Conservation (phyloP, 768 basidiomycete genomes). For the Sarcomyxa edulis region DNA sequence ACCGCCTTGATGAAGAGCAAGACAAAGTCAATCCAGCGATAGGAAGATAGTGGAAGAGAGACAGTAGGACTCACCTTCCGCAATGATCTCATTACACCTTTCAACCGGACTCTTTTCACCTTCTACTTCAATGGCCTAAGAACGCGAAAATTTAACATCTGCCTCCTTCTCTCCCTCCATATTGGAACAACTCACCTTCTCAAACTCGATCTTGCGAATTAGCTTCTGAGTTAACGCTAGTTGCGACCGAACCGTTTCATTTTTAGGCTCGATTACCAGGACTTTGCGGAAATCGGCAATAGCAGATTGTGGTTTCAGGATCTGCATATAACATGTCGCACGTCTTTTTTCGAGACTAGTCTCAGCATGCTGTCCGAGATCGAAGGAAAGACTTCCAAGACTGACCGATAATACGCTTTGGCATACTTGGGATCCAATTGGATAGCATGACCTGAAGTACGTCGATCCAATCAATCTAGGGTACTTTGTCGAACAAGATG, state of each 20-base stretch:
- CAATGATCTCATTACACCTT: constrained; percentile 74
- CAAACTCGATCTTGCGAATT: constrained; percentile 84
- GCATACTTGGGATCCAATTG: constrained; percentile 83
- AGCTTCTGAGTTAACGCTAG: constrained; percentile 88
- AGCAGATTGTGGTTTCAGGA: constrained; percentile 81
- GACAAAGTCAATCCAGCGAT: not conserved
- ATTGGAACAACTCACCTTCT: constrained; percentile 58
- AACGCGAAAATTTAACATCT: constrained; percentile 4
- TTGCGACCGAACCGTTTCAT: constrained; percentile 75
- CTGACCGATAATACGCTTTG: constrained; percentile 83
- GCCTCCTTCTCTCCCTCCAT: not conserved
- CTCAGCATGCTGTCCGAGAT: not conserved
- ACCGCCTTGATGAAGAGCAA: constrained; percentile 42
- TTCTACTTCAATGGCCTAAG: constrained; percentile 86
- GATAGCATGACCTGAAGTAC: constrained; percentile 76
- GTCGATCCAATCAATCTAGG: too few relatives aligned
- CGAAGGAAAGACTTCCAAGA: constrained; percentile 5
- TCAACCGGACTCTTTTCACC: constrained; percentile 79
- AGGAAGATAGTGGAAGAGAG: not conserved
- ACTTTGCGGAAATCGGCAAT: constrained; percentile 86
- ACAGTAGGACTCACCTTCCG: constrained; percentile 47
- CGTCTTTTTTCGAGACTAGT: constrained; percentile 43
- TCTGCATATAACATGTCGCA: constrained; percentile 87
- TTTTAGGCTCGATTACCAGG: constrained; percentile 78
- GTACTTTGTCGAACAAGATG: too few relatives aligned